Base-by-base conservation (phyloP, 2,329 filamentous ascomycete species). In the Pseudocercospora cruenta region DNA sequence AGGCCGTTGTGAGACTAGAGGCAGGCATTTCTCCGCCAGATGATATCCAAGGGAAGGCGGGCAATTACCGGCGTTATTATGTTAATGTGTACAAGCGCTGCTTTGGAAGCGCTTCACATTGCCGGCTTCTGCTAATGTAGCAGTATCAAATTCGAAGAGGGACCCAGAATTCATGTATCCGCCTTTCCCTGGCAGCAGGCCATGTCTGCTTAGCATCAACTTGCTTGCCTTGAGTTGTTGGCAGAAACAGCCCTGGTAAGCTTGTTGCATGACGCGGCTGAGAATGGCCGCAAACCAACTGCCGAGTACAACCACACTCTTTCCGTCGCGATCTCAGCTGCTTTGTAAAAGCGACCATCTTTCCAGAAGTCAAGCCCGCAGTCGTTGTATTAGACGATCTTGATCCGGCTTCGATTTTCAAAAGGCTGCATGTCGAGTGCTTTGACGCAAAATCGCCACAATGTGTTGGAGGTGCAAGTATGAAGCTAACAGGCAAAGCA, bases 41-140 rank as follows among this genome's bases (percentile, higher is more conserved):
- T 43, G 55, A 58, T 58, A 58, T 58, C 55, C 55, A 22, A 53
- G 49, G 47, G 24, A 22, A 14, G 49, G 21, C 21, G 49, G 49
- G 28, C 51, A 54, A n/a, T 28, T 54, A 19, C 51, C 21, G 51
- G 24, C 14, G 16, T 24, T 31, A 1, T 39, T 39, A 6, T n/a
- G 14, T 39, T 39, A 39, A 39, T 39, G 36, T 39, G 36, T 39
- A 16, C 4, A 36, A 36, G 33, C 33, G 33, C 33, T 36, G 33
- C 33, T 36, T 36, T 36, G 14, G 14, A 39, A 39, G 36, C 36
- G 36, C 36, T 39, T 39, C 6, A n/a, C 36, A 39, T 39, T n/a
- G 36, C 36, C 14, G 14, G 36, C 36, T 39, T 39, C 31, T 33
- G 31, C 10, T 33, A 14, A 12, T 12, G 31, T 12, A n/a, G 36